phyloP scores from a whole-genome alignment of 306 rosid genomes.

The Inga laurina region DNA sequence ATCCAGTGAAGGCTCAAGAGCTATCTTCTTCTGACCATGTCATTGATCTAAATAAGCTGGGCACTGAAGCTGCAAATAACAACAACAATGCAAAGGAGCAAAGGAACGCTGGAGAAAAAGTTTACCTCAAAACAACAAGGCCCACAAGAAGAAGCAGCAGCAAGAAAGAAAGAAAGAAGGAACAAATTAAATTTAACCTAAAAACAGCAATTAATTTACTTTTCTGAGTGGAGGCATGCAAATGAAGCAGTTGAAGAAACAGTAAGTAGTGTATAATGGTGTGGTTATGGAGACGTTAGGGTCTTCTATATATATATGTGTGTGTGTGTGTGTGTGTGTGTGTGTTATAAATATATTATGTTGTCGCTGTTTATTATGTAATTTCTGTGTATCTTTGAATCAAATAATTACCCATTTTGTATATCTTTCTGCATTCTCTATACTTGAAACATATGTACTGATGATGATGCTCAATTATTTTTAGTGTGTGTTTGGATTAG shows the following conservation, averaged over 20 bases:
- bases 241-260: not conserved
- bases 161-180: not conserved
- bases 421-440: constrained; percentile 10
- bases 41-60: constrained; percentile 57
- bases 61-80: constrained; percentile 43
- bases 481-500: too few species aligned
- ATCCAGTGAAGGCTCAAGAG: constrained; percentile 59
- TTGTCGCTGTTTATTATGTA: not conserved
- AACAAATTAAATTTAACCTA: not conserved
- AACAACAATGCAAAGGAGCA: constrained; percentile 36
- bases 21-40: constrained; percentile 49
- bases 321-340: not conserved
- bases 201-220: constrained; percentile 2
- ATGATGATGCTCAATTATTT: not conserved
- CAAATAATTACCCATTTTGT: constrained; percentile 20
- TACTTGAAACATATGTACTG: not conserved
- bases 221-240: constrained; percentile 23
- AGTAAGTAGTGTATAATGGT: not conserved
- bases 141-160: not conserved
- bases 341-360: not conserved
- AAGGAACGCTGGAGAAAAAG: not conserved
- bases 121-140: not conserved
- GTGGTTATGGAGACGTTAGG: not conserved
- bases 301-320: not conserved
- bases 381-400: not conserved